Base-by-base conservation (phyloP, 768 basidiomycete genomes). In the Crucibulum laeve region DNA sequence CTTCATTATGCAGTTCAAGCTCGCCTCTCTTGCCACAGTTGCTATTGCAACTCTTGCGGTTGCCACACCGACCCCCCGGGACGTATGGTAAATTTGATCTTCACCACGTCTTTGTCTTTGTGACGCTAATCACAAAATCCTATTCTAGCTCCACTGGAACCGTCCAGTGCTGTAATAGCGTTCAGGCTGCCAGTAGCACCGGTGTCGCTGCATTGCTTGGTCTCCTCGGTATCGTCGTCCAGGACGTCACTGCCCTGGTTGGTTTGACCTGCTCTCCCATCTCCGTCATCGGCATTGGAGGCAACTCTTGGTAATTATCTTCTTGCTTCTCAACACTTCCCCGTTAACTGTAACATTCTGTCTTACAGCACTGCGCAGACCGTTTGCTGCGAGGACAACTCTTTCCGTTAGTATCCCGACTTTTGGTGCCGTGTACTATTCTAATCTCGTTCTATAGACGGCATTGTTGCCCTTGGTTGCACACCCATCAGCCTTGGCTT, bases 221-320 rank as follows among this genome's bases (percentile, higher is more conserved):
- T n/a, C 28, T 30, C 28, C 28, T 30, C n/a, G 28, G 28, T 8
- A 30, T 30, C n/a, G 28, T 30, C n/a, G 28, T 30, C 28, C 28
- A 30, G 28, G 28, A 33, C 40, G 39, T 54, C 36, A 51, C 45
- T 14, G 51, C 41, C 6, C 39, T 43, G 2, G 51, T 55, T 30
- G 56, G 56, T 0, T 4, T 55, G 30, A 50, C 36, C 24, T 54
- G 56, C 48, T 51, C 44, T 43, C 53, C 53, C 25, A 42, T 57
- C 44, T 47, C 39, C 14, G 49, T 39, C 36, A 46, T 56, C 30
- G 53, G 49, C 2, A 18, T 44, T 22, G 51, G 47, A 15, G 39
- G 44, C 17, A 43, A 43, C 42, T 40, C 45, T 4, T 55, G 54
- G 51, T 55, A 15, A 21, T 30, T 36, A 21, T 13, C 1, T 3